Evolutionary conservation across 768 basidiomycete species (phyloP), one percentile per base, ranked within the genome.

Genomic region (Termitomyces sp.): DNA sequence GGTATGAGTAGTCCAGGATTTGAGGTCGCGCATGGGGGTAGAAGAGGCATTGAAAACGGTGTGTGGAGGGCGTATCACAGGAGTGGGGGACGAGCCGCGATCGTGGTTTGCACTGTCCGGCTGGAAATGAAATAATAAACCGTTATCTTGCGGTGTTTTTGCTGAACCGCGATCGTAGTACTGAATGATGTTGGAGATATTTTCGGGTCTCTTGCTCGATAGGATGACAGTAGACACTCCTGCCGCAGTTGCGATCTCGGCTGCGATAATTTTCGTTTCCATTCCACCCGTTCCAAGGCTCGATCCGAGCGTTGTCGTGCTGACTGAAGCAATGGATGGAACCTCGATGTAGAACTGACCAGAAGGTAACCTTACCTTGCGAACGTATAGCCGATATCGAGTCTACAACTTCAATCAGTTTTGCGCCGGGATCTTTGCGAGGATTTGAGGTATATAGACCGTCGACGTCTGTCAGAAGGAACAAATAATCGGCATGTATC

Each of bases 231-330:
- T 97, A 5, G 91, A 87, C 35, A 96, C 94, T 7, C 97, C 97
- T 0, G 95, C 96, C 0, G 88, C 95, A 0, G 92, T 96, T 5
- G 96, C 95, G 33, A 99, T 93, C 68, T 99, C 97, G 0, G 97
- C 96, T 1, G 97, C 97, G 63, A 98, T 97, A 65, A 98, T 84
- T 69, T 98, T 99, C 3, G 97, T 99, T 73, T 97, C 95, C 97
- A 98, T 98, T 4, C 97, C 97, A 0, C 97, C 97, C 1, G 97
- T 98, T 0, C 97, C 97, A 12, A 99, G 81, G 64, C 84, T 92
- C 1, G 93, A 95, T 0, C 97, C 97, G 1, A 96, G 79, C 0
- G 97, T 97, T 2, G 85, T 84, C 0, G 93, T 97, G 71, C 92
- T 95, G 8, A 99, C 97, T 96, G 66, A 28, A 50, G 30, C 36